Evolutionary conservation across 2,329 filamentous ascomycete species (phyloP).

Genomic region (Aspergillus floridensis): DNA sequence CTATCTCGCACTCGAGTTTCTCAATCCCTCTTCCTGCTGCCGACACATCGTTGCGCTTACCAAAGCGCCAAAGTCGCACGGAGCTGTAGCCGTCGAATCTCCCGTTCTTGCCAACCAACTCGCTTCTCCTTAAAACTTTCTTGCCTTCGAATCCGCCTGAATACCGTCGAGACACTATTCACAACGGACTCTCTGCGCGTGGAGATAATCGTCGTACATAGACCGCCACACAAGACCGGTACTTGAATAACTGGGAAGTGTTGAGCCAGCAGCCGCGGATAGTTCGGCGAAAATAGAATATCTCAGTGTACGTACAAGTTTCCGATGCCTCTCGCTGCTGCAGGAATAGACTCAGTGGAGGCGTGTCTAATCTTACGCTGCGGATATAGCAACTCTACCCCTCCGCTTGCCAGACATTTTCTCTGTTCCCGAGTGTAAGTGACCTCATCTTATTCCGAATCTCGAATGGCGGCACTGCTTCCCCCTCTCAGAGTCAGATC

Average conservation of each 20-base stretch:
- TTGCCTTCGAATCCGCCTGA: not conserved
- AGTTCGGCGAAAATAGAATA: not conserved
- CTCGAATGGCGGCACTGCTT: not conserved
- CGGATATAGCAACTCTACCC: not conserved
- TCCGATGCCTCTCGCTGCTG: not conserved
- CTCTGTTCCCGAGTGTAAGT: not conserved
- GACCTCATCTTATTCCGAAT: not conserved
- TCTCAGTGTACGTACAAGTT: conserved; percentile 2
- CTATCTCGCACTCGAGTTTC: not conserved
- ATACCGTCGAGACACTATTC: not conserved
- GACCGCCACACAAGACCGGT: not conserved
- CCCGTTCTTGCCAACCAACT: not conserved
- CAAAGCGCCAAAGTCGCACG: not conserved
- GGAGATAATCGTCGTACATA: not conserved
- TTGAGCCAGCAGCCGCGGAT: not conserved
- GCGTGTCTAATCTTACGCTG: conserved; percentile 2
- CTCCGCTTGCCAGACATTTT: not conserved
- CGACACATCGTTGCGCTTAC: not conserved
- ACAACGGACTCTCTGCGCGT: not conserved
- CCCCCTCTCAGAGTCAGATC: not conserved
- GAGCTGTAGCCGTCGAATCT: not conserved
- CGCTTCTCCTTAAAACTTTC: not conserved
- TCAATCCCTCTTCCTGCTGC: not conserved
- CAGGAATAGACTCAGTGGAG: not conserved
- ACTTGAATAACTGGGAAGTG: not conserved